phyloP scores from a whole-genome alignment of 2,329 filamentous ascomycete genomes.

The Cercospora canescens region DNA sequence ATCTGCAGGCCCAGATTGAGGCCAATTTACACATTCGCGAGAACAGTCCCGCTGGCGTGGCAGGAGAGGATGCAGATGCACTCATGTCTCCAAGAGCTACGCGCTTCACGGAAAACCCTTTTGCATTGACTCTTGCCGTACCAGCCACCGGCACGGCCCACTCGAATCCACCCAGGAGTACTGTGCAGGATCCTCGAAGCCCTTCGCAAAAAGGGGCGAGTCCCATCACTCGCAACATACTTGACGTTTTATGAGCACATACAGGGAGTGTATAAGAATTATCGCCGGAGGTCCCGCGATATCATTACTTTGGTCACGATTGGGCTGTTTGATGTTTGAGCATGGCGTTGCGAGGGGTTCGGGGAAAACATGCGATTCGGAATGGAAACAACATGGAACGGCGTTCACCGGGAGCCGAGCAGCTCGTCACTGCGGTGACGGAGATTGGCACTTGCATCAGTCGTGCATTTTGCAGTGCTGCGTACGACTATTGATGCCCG shows the following conservation, averaged over 20 bases:
- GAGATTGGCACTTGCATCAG: background rate
- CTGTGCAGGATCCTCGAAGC: slow-evolving; percentile 65
- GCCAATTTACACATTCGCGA: slow-evolving; percentile 25
- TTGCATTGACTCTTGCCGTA: slow-evolving; percentile 46
- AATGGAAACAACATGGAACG: slow-evolving; percentile 1
- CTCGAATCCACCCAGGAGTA: slow-evolving; percentile 54
- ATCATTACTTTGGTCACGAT: background rate
- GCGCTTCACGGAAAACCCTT: slow-evolving; percentile 69
- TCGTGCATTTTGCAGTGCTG: slow-evolving; percentile 3
- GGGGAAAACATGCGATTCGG: background rate
- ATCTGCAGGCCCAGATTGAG: slow-evolving; percentile 35
- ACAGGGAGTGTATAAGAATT: slow-evolving; percentile 17
- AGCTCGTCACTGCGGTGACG: background rate
- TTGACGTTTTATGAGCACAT: slow-evolving; percentile 65
- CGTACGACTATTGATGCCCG: slow-evolving; percentile 12
- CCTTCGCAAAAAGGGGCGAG: slow-evolving; percentile 72
- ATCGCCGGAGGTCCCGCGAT: slow-evolving; percentile 16
- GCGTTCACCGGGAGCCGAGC: background rate
- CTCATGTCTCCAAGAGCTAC: slow-evolving; percentile 71
- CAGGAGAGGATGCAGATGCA: slow-evolving; percentile 42
- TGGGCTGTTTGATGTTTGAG: background rate
- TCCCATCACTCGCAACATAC: slow-evolving; percentile 75
- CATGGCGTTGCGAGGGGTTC: slow-evolving; percentile 3
- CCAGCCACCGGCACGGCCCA: slow-evolving; percentile 41
- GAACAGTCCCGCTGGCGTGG: background rate